These are phyloP conservation scores for Lineolata rhizophorae DNA, from an alignment of 495 filamentous ascomycete genomes.

Conservation along the genomic window DNA sequence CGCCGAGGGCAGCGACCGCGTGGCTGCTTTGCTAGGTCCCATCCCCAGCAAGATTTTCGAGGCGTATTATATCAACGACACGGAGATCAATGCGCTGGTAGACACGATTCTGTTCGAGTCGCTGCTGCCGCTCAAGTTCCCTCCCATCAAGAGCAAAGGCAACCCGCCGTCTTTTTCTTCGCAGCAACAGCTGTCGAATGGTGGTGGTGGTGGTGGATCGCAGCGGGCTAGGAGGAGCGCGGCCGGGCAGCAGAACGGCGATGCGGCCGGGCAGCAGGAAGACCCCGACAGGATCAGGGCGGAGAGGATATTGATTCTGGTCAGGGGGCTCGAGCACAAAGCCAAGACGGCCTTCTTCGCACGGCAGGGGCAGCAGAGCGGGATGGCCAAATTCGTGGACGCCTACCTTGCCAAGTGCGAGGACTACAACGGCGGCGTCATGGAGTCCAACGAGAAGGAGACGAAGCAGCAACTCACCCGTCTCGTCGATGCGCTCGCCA, in stretches of 20 bases:
- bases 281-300: constrained; percentile 72
- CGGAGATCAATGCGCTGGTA: constrained; percentile 60
- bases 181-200: constrained; percentile 27
- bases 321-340: constrained; percentile 53
- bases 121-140: constrained; percentile 67
- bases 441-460: constrained; percentile 45
- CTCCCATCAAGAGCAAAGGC: constrained; percentile 51
- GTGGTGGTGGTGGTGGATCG: too few species aligned
- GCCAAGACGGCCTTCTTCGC: constrained; percentile 68
- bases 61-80: constrained; percentile 76
- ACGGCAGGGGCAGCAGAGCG: constrained; percentile 42
- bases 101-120: constrained; percentile 74
- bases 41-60: constrained; percentile 75
- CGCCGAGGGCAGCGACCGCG: constrained; percentile 54
- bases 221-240: constrained; percentile 28
- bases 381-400: constrained; percentile 44
- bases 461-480: constrained; percentile 44
- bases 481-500: constrained; percentile 44
- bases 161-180: too few species aligned
- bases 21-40: constrained; percentile 45
- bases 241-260: constrained; percentile 21
- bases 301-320: constrained; percentile 61
- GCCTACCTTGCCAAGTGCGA: constrained; percentile 62
- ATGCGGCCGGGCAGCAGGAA: constrained; percentile 25
- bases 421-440: constrained; percentile 66